Evolutionary conservation across 768 basidiomycete genomes (phyloP), one percentile per base, ranked within the genome.

Genomic region (Candolleomyces eurysporus): DNA sequence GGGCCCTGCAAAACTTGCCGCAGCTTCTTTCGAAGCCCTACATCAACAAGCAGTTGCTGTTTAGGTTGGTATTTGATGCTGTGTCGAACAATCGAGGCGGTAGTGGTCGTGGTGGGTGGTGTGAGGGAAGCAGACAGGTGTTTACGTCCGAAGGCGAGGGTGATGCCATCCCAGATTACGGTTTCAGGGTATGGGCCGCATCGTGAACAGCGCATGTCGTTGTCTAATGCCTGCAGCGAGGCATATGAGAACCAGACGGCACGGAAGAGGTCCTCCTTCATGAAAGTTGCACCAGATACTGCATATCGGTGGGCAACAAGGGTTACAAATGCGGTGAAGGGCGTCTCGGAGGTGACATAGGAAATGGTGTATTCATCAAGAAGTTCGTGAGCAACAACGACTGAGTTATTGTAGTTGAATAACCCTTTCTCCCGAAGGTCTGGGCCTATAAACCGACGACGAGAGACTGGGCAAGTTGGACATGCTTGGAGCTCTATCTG

Each of bases 111-210:
- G 42, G 73, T 74, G 0, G 72, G 73, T 0, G 73, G 73, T 17
- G 61, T 32, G 11, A 75, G 63, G 2, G 67, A 61, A 4, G 66
- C 54, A 0, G 64, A 62, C 4, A 73, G 58, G 46, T 74, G 69
- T 58, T 72, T 71, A 13, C 61, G 60, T 52, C 65, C 69, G 58
- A 72, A 76, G 4, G 71, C 65, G 13, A 75, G 56, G 3, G 69
- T 72, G 0, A 75, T 69, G 1, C 74, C 72, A 59, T 76, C 73
- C 65, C 69, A 73, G n/a, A 76, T 75, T 13, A 66, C 66, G 19
- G 63, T 61, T 30, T 70, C 67, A 3, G 73, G 74, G 32, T 48
- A 49, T 0, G 67, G 65, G 0, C 72, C 71, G 66, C 73, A 76
- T 9, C 14, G 39, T 0, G 67, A 62, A 60, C 71, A 76, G 9